These are phyloP conservation scores for Heimioporus sp. DNA, from an alignment of 768 basidiomycete species.

Conservation along the genomic window DNA sequence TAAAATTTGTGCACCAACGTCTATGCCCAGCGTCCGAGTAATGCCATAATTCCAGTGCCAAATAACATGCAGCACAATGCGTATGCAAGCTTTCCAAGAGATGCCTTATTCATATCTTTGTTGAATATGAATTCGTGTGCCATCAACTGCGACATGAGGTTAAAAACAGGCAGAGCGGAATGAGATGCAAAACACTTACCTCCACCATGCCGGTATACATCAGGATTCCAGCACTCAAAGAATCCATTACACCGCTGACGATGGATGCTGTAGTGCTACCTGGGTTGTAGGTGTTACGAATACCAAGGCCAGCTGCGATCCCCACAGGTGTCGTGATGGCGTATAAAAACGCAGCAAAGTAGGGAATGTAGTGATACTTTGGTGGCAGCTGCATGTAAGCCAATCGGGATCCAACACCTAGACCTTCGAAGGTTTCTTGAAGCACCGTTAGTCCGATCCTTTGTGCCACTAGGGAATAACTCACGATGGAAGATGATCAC, in stretches of 20 bases:
- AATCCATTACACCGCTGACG: conserved; percentile 83
- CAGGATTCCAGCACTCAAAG: conserved; percentile 83
- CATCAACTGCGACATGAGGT: conserved; percentile 54
- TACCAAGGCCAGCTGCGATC: conserved; percentile 80
- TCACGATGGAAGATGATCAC: conserved; percentile 91
- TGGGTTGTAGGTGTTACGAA: conserved; percentile 80
- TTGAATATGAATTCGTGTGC: conserved; percentile 96
- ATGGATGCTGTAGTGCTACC: conserved; percentile 71
- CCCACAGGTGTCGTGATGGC: conserved; percentile 84
- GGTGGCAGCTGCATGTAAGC: conserved; percentile 67
- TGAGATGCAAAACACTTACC: conserved; percentile 33
- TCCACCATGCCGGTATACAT: conserved; percentile 87
- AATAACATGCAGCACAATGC: conserved; percentile 75
- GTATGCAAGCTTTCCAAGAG: conserved; percentile 63
- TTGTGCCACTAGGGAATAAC: conserved; percentile 29
- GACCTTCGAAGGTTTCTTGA: conserved; percentile 89
- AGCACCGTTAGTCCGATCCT: not conserved
- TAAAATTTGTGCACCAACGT: not conserved
- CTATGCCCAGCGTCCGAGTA: conserved; percentile 88
- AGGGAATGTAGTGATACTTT: conserved; percentile 54
- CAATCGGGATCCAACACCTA: conserved; percentile 88
- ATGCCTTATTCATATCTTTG: conserved; percentile 76
- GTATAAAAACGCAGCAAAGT: conserved; percentile 61
- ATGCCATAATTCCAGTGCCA: conserved; percentile 87
- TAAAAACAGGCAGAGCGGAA: not conserved